A percentile compares a stretch with the other conserved stretches of the same genome.
Evolutionary conservation across 176 grass and related monocot species (phyloP).

Genomic region (Bonia amplexicaulis): DNA sequence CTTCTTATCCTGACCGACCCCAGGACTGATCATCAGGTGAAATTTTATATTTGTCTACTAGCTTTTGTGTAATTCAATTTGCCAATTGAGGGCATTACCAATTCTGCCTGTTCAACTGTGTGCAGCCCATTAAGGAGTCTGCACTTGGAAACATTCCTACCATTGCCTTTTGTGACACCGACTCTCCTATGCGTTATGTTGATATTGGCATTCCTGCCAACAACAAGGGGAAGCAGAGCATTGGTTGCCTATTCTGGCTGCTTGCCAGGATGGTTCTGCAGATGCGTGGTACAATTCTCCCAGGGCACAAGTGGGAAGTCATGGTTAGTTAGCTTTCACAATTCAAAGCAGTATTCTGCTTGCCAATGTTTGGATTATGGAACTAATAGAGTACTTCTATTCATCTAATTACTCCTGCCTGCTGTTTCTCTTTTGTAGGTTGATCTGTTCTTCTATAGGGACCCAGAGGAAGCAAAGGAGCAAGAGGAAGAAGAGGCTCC

Average conservation of each 20-base stretch:
- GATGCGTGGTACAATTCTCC: conserved; percentile 90
- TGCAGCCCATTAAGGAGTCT: conserved; percentile 86
- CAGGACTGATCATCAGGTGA: conserved; percentile 83
- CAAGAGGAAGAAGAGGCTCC: conserved; percentile 67
- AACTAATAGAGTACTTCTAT: neutral
- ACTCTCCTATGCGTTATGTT: conserved; percentile 91
- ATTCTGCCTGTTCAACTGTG: conserved; percentile 5
- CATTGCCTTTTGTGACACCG: conserved; percentile 91
- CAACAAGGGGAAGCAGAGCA: conserved; percentile 94
- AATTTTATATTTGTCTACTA: neutral
- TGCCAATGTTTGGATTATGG: neutral
- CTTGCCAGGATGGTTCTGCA: conserved; percentile 85
- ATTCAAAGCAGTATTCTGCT: neutral
- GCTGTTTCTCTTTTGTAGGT: conserved; percentile 46
- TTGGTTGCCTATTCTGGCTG: conserved; percentile 84
- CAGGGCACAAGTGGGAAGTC: conserved; percentile 80
- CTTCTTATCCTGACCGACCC: conserved; percentile 97
- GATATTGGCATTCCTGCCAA: conserved; percentile 93
- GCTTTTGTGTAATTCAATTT: neutral
- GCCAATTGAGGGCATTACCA: neutral
- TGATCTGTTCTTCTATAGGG: conserved; percentile 91
- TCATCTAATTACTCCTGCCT: neutral
- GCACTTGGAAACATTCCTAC: conserved; percentile 90
- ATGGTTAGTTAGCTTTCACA: conserved; percentile 44
- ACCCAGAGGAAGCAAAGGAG: conserved; percentile 92